Base-by-base conservation (phyloP, 169 alveolate genomes). In the Plasmodium fragile region DNA sequence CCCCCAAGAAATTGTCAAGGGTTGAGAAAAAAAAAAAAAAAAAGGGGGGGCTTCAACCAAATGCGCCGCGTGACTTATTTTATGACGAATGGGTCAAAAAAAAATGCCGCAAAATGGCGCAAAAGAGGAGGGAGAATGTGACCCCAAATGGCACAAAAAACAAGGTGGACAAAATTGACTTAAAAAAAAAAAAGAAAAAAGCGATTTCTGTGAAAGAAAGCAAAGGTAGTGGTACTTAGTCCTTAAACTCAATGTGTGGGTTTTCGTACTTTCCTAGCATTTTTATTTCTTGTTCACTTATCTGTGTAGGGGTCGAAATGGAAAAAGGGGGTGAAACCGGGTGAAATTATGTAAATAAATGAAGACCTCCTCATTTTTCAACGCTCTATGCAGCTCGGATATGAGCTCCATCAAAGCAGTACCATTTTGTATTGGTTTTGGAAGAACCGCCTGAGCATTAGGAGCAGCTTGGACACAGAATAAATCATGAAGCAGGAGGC, bases 401-500 rank as follows among this genome's bases (percentile, higher is more conserved):
- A 13, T 30, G 13, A 13, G n/a, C 18, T 2, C 52, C n/a, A 39
- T 36, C 30, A 39, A 71, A 43, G 25, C 30, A 52, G 43, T 84
- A 89, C 94, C 82, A 78, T 80, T 65, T 89, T 89, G 34, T 89
- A 89, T 16, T 89, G 94, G 45, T 89, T 89, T 28, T 89, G 94
- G 72, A 89, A 89, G 81, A 89, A 89, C 18, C 39, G 81, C 65
- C 81, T 36, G 11, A 89, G 77, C 82, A 89, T 53, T 8, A 89
- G 4, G n/a, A 89, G 81, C 2, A 80, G 90, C 8, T 59, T 70
- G 53, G 90, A 18, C 34, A 89, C 41, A 32, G 59, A 3, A 36
- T 18, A 59, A 65, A 89, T 78, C 18, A 91, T 89, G 25, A 89
- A 32, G 28, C 94, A 89, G 3, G 94, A 79, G 13, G 91, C 91